These are phyloP conservation scores for Hypomontagnella monticulosa DNA, from an alignment of 495 filamentous ascomycete species.

Conservation along the genomic window DNA sequence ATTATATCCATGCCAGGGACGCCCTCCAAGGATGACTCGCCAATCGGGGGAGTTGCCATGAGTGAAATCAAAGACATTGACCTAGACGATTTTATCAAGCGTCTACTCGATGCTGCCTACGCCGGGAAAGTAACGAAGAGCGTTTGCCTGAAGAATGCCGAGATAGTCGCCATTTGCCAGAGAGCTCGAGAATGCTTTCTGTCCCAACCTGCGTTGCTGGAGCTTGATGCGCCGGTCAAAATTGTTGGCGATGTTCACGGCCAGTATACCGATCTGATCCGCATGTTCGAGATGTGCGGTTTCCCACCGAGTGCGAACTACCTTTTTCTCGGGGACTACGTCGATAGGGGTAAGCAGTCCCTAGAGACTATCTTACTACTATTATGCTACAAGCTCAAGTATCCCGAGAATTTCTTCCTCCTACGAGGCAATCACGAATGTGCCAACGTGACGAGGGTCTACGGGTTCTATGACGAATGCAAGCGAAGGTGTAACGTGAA, in stretches of 20 bases:
- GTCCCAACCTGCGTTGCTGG: slow-evolving; percentile 88
- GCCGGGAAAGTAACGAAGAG: slow-evolving; percentile 97
- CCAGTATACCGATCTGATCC: slow-evolving; percentile 96
- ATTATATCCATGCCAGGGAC: slow-evolving; percentile 51
- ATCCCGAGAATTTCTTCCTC: slow-evolving; percentile 98
- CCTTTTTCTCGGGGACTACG: slow-evolving; percentile 96
- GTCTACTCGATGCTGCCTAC: slow-evolving; percentile 93
- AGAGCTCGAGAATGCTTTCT: slow-evolving; percentile 89
- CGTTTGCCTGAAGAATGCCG: slow-evolving; percentile 95
- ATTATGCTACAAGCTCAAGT: slow-evolving; percentile 98
- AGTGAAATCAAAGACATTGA: slow-evolving; percentile 88
- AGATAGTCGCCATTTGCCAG: slow-evolving; percentile 91
- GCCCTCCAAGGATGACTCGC: slow-evolving; percentile 52
- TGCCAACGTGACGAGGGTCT: slow-evolving; percentile 97
- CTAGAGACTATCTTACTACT: slow-evolving; percentile 96
- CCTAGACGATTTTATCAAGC: slow-evolving; percentile 95
- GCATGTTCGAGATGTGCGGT: slow-evolving; percentile 99
- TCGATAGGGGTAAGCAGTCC: slow-evolving; percentile 97
- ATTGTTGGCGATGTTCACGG: slow-evolving; percentile 99
- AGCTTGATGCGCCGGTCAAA: slow-evolving; percentile 96
- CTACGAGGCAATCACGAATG: slow-evolving; percentile 98
- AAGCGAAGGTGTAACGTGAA: slow-evolving; percentile 98
- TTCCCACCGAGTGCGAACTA: slow-evolving; percentile 95
- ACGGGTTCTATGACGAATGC: slow-evolving; percentile 99
- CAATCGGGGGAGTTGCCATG: slow-evolving; percentile 62